Percentiles rank a stretch among this genome's conserved stretches.
phyloP scores from a whole-genome alignment of 2,329 filamentous ascomycete species.

The Talaromyces sp. region DNA sequence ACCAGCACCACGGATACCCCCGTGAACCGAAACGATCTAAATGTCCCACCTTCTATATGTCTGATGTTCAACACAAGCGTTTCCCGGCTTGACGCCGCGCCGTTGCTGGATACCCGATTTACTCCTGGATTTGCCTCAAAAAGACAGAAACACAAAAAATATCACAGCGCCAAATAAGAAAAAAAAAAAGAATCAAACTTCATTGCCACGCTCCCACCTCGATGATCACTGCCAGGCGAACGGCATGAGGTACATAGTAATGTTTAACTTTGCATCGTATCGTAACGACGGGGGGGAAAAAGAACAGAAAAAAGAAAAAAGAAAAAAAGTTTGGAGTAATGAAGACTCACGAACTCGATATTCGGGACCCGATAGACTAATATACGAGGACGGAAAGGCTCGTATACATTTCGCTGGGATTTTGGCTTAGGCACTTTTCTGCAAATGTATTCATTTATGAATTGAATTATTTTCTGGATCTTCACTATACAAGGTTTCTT shows the following conservation, averaged over 20 bases:
- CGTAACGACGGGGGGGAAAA: background rate
- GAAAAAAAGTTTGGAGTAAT: too few relatives aligned
- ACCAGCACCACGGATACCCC: conserved; percentile 8
- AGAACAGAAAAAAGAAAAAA: too few relatives aligned
- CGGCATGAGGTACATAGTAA: conserved; percentile 12
- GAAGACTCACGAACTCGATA: too few relatives aligned
- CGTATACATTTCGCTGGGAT: too few relatives aligned
- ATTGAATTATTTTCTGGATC: conserved; percentile 13
- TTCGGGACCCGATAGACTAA: too few relatives aligned
- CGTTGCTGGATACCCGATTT: conserved; percentile 39
- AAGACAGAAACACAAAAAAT: conserved; percentile 10
- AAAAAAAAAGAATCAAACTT: conserved; percentile 2
- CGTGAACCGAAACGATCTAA: conserved; percentile 5
- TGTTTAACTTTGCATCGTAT: conserved; percentile 7
- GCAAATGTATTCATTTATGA: conserved; percentile 1
- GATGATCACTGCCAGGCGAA: background rate
- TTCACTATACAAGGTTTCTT: conserved; percentile 20
- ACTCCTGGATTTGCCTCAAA: conserved; percentile 18
- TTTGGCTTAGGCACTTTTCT: background rate
- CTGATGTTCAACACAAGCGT: conserved; percentile 33
- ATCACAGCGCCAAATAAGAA: conserved; percentile 6
- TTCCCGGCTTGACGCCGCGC: conserved; percentile 23
- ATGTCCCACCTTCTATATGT: conserved; percentile 9
- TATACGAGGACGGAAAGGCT: too few relatives aligned
- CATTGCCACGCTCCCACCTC: background rate